Percentiles rank a stretch among this genome's conserved stretches.
These are phyloP conservation scores for Coemansia sp. DNA, from an alignment of 192 early-diverging fungal genomes.

Conservation along the genomic window DNA sequence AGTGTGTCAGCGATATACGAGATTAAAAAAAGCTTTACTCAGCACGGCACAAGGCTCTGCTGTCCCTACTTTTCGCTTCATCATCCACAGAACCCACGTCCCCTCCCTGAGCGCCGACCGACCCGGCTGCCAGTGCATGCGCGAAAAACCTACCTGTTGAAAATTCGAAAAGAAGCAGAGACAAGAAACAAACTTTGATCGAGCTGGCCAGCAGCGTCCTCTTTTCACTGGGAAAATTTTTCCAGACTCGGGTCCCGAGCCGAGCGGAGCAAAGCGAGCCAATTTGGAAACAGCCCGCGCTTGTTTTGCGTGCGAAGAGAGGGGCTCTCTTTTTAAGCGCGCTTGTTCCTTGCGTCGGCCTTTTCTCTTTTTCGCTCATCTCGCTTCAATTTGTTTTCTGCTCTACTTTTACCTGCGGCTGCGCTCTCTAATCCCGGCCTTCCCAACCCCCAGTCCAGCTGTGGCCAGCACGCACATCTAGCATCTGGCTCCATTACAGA, in stretches of 20 bases:
- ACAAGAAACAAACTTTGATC: background rate
- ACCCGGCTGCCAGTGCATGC: background rate
- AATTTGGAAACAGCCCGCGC: no score
- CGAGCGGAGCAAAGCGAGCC: background rate
- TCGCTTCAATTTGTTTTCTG: slow-evolving; percentile 6
- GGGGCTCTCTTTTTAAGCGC: slow-evolving; percentile 3
- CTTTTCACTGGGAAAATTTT: slow-evolving; percentile 1
- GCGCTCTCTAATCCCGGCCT: background rate
- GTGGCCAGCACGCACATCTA: slow-evolving; percentile 11
- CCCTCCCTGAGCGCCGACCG: no score
- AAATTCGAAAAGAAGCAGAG: background rate
- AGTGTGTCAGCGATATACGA: slow-evolving; percentile 30
- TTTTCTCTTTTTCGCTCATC: slow-evolving; percentile 7
- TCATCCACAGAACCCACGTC: slow-evolving; percentile 31
- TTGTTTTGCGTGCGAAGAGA: no score
- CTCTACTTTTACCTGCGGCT: background rate
- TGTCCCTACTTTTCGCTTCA: slow-evolving; percentile 47
- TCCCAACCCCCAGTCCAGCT: background rate
- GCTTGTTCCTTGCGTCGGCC: slow-evolving; percentile 1
- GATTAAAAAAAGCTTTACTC: slow-evolving; percentile 31
- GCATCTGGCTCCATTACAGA: slow-evolving; percentile 15
- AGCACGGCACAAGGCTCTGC: slow-evolving; percentile 16
- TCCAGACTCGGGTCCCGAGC: background rate
- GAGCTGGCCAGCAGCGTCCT: background rate
- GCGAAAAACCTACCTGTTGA: slow-evolving; percentile 1